Evolutionary conservation across 768 basidiomycete species (phyloP), one percentile per base, ranked within the genome.

Genomic region (Termitomyces sp.): DNA sequence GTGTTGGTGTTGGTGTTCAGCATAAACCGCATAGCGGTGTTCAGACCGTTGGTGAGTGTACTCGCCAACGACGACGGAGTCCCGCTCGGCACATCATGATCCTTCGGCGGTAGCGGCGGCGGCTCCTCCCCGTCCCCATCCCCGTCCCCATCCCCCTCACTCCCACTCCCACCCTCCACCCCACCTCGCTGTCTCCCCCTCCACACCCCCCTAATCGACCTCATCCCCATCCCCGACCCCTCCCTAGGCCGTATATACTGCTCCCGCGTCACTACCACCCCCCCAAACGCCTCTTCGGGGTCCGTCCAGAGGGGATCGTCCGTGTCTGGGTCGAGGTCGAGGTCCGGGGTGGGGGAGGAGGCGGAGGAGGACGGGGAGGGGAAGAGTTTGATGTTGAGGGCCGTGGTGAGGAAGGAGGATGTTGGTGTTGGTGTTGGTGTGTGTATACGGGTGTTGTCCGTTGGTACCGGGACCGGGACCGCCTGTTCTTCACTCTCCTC

Each of bases 241-340:
- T 89, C 88, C 16, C 80, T 76, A 0, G 83, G 78, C n/a, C n/a
- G n/a, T n/a, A n/a, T n/a, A 58, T 85, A 79, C 54, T 86, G 84
- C 62, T 83, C 88, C 11, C 87, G 71, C 27, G 76, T 78, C 54
- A 88, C 80, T 12, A 82, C 74, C 0, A 84, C 78, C 1, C 84
- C 82, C 1, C 84, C 82, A 59, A 76, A 85, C 7, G 75, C 62
- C 60, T 89, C 88, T 16, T 51, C 39, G 3, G 50, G 3, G 6
- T 41, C 29, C 6, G 9, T 38, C 0, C 83, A 75, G 84, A 83
- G 85, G 3, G 72, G 71, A 57, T 76, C 79, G 38, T 83, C 84
- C 35, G 75, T 69, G 63, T 88, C 86, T 3, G 86, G 84, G 62
- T 88, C 84, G 0, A 77, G 82, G 40, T 74, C 73, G 2, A 66